These are phyloP conservation scores for Trichosanthes truncata DNA, from an alignment of 306 rosid genomes.

Conservation along the genomic window DNA sequence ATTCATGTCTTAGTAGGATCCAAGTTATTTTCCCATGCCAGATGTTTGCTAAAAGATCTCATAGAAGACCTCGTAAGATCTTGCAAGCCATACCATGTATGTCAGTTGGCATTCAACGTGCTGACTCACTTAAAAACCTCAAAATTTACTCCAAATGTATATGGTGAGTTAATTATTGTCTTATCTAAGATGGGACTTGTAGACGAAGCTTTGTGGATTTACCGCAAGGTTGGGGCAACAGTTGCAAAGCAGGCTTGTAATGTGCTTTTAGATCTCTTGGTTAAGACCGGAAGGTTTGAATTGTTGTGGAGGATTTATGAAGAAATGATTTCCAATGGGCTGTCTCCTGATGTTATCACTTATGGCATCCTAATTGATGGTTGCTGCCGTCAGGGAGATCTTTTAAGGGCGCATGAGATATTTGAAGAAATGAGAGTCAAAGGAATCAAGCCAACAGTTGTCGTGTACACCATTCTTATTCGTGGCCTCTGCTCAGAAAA, in stretches of 20 bases:
- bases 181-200: constrained; percentile 36
- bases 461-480: constrained; percentile 42
- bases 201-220: constrained; percentile 51
- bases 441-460: constrained; percentile 33
- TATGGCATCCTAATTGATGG: constrained; percentile 48
- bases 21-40: constrained; percentile 26
- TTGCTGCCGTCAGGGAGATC: constrained; percentile 30
- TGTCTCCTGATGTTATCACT: constrained; percentile 38
- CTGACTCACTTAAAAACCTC: constrained; percentile 24
- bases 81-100: constrained; percentile 22
- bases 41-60: constrained; percentile 39
- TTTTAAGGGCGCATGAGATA: constrained; percentile 22
- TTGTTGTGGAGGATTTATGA: constrained; percentile 34
- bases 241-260: constrained; percentile 45
- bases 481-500: constrained; percentile 37
- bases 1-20: constrained; percentile 31
- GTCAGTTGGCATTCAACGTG: constrained; percentile 25
- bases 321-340: constrained; percentile 37
- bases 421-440: constrained; percentile 50
- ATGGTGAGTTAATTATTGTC: constrained; percentile 31
- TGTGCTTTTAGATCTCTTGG: constrained; percentile 47
- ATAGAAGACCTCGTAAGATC: constrained; percentile 26
- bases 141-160: constrained; percentile 25
- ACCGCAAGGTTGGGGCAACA: constrained; percentile 10
- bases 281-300: constrained; percentile 28